Percentiles rank a stretch among this genome's conserved stretches.
These are phyloP conservation scores for Podila minutissima DNA, from an alignment of 192 early-diverging fungal species.

Conservation along the genomic window DNA sequence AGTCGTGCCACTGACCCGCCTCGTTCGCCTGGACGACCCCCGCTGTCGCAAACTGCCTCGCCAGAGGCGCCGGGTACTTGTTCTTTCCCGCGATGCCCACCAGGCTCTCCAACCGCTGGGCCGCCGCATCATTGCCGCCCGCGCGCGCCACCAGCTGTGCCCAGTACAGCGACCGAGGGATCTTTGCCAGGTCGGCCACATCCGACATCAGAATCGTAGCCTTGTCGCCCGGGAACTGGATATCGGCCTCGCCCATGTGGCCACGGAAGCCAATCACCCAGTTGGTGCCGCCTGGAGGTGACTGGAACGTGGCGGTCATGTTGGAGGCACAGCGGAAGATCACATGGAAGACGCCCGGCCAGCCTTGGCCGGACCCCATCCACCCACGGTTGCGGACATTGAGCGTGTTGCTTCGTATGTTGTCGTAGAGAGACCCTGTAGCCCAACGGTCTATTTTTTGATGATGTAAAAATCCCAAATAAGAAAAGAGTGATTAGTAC, in stretches of 20 bases:
- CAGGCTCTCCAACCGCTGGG: neutral
- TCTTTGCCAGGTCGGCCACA: neutral
- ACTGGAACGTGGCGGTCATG: conserved; percentile 12
- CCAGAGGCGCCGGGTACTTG: neutral
- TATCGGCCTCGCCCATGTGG: neutral
- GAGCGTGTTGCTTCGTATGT: conserved; percentile 14
- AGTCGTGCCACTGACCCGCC: neutral
- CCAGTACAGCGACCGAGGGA: conserved; percentile 28
- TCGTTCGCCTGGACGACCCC: conserved; percentile 2
- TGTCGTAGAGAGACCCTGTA: conserved; percentile 33
- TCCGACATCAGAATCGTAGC: conserved; percentile 21
- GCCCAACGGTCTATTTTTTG: conserved; percentile 30
- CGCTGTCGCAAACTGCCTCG: neutral
- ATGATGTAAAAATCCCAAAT: neutral
- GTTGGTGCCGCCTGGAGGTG: conserved; percentile 33
- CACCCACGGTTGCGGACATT: conserved; percentile 40
- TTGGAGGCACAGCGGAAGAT: conserved; percentile 17
- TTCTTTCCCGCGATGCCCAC: conserved; percentile 39
- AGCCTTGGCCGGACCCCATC: conserved; percentile 46
- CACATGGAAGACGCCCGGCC: conserved; percentile 39
- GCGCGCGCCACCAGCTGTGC: conserved; percentile 31
- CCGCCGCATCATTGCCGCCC: neutral
- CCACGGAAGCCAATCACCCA: conserved; percentile 28
- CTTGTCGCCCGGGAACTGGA: conserved; percentile 18
- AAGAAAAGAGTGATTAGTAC: neutral